Conservation (phyloP, 2,329 filamentous ascomycete genomes). For the Nemania diffusa region DNA sequence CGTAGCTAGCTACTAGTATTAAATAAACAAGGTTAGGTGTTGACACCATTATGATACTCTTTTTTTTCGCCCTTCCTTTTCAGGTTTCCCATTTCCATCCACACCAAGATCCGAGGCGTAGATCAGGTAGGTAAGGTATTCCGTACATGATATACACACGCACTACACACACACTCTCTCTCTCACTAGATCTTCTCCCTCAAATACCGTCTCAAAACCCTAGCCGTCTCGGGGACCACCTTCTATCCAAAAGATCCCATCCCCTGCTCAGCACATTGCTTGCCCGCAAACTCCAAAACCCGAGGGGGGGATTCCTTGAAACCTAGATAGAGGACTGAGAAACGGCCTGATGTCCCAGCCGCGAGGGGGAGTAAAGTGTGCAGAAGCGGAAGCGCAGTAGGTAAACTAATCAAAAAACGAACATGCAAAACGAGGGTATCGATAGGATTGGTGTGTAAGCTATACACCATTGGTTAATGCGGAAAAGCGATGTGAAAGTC, state of each 20-base stretch:
- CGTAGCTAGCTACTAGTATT: background rate
- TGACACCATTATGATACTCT: constrained; percentile 11
- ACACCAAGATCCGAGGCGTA: background rate
- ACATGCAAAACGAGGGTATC: constrained; percentile 34
- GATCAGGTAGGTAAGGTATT: background rate
- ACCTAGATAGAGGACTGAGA: constrained; percentile 4
- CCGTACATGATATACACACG: constrained; percentile 6
- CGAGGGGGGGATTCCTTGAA: background rate
- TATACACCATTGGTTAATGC: constrained; percentile 2
- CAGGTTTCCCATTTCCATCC: background rate
- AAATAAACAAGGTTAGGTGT: background rate
- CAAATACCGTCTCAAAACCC: background rate
- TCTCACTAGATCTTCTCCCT: background rate
- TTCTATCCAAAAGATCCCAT: background rate
- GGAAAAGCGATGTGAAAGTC: background rate
- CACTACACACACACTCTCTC: constrained; percentile 5
- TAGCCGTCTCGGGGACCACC: background rate
- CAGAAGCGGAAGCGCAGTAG: background rate
- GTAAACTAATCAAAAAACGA: constrained; percentile 5
- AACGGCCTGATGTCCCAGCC: constrained; percentile 1
- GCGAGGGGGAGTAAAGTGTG: background rate
- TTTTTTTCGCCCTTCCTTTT: constrained; percentile 2
- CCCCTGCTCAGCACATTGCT: background rate
- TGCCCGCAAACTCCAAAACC: constrained; percentile 17
- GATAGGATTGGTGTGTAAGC: background rate